Conservation (phyloP, 2,329 filamentous ascomycete species). For the Aureobasidium mangrovei region DNA sequence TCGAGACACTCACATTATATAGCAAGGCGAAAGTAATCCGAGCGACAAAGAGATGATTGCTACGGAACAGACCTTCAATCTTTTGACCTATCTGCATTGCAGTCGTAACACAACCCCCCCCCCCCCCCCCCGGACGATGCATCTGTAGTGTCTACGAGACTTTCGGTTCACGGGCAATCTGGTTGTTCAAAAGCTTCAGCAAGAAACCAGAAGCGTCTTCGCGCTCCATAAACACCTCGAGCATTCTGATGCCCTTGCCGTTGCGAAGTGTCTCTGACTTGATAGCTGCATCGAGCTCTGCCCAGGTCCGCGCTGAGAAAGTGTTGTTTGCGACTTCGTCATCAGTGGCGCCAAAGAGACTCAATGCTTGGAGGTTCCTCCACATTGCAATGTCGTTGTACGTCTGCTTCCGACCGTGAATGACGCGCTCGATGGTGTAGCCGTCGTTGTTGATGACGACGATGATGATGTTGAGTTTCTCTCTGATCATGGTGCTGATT, state of each 20-base stretch:
- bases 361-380: constrained; percentile 15
- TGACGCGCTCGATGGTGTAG: constrained; percentile 81
- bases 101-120: no score
- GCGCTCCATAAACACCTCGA: constrained; percentile 73
- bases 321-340: constrained; percentile 13
- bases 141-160: neutral
- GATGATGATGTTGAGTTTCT: constrained; percentile 66
- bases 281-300: constrained; percentile 15
- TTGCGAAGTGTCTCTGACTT: constrained; percentile 36
- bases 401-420: constrained; percentile 54
- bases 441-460: constrained; percentile 84
- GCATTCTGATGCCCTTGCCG: constrained; percentile 43
- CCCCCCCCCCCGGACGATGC: no score
- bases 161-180: constrained; percentile 1
- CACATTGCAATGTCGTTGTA: constrained; percentile 41
- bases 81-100: no score
- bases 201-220: constrained; percentile 51
- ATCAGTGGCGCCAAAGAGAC: constrained; percentile 15
- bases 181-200: constrained; percentile 8
- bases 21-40: no score
- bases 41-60: no score
- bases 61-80: no score
- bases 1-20: no score
- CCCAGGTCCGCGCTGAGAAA: constrained; percentile 17
- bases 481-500: constrained; percentile 72